Evolutionary conservation across 176 grass and related monocot species (phyloP), one percentile per base, ranked within the genome.

Genomic region (Typha latifolia): DNA sequence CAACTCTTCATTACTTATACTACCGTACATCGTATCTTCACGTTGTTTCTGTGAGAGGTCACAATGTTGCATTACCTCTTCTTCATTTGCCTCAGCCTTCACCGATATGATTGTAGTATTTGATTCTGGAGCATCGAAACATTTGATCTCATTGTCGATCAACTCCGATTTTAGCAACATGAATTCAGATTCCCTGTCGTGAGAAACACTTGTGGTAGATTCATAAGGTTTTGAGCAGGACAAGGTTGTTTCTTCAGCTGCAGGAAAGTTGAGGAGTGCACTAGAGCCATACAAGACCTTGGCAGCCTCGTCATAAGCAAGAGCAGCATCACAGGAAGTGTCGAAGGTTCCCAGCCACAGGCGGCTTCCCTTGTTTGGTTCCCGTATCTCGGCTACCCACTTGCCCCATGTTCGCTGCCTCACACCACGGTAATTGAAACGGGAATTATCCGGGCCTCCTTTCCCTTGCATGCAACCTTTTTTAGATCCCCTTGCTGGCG

Each of bases 391-490:
- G 50, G 94, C 86, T 21, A 99, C 94, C 94, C 94, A 99, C 57
- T 99, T 99, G 12, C 94, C 94, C 89, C 89, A 99, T 8, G 85
- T 88, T 1, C 89, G 82, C 53, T 99, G 89, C 73, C 94, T 87
- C 22, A 99, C 94, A 29, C 94, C 94, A 26, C 89, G 80, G 67
- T 85, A 99, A 3, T 68, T 72, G 56, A 83, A 99, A 0, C 27
- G 67, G 11, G 78, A 69, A 69, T 99, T 99, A 10, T 93, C 89
- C 12, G 89, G 94, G 3, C 89, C 94, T 14, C 94, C 94, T 85
- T 99, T 99, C 27, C 94, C 94, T 63, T 64, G 73, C 94, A 99
- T 99, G 51, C 94, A 99, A 4, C 94, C 94, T 63, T 99, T 99
- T 66, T 85, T 99, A 0, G 94, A 99, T 37, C 94, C 93, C 67